These are phyloP conservation scores for Lactifluus hygrophoroides DNA, from an alignment of 768 basidiomycete species.

Conservation along the genomic window DNA sequence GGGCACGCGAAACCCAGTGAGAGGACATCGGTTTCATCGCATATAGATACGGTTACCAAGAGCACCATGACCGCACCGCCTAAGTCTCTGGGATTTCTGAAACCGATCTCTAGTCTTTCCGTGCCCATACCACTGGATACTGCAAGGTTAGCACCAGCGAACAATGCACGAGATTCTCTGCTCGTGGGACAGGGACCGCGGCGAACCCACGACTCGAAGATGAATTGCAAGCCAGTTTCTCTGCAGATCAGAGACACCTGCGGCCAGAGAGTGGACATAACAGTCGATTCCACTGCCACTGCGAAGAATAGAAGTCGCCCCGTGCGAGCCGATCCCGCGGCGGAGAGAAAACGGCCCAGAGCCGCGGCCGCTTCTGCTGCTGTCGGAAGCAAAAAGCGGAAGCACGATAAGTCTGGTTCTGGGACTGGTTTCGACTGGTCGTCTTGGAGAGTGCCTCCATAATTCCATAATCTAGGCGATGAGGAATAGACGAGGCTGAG, in stretches of 20 bases:
- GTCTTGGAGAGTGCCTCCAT: neutral
- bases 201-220: neutral
- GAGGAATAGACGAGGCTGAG: neutral
- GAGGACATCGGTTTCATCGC: neutral
- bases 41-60: neutral
- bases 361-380: neutral
- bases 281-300: neutral
- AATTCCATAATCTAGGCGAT: neutral
- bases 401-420: neutral
- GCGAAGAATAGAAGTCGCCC: neutral
- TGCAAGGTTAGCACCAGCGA: neutral
- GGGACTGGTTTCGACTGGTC: neutral
- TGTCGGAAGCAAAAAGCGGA: conserved; percentile 1
- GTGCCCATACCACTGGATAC: conserved; percentile 5
- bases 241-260: neutral
- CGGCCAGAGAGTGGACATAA: neutral
- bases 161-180: neutral
- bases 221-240: neutral
- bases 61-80: neutral
- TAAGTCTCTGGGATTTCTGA: neutral
- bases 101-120: conserved; percentile 8
- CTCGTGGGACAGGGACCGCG: neutral
- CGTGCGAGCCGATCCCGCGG: neutral
- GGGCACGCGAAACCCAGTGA: neutral
- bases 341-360: neutral